phyloP scores from a whole-genome alignment of 345 rosid genomes.

The Gossypium thurberi region DNA sequence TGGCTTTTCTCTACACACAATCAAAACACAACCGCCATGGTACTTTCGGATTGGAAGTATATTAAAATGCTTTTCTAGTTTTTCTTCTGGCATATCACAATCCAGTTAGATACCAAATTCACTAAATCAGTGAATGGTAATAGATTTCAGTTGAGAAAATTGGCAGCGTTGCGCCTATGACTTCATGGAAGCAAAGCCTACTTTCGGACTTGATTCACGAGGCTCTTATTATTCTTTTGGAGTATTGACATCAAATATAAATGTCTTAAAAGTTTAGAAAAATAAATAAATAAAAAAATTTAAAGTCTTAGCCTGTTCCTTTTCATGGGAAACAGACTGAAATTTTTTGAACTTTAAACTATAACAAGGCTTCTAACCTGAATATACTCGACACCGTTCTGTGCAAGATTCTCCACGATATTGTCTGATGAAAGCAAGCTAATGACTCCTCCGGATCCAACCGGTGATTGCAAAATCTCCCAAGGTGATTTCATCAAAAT shows the following conservation, averaged over 20 bases:
- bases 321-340: slow-evolving; percentile 2
- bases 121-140: not conserved
- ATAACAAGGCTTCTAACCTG: slow-evolving; percentile 39
- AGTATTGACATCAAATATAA: too few relatives aligned
- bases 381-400: slow-evolving; percentile 52
- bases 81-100: not conserved
- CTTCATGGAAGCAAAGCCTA: not conserved
- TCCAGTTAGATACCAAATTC: not conserved
- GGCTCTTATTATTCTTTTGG: not conserved
- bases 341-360: not conserved
- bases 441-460: slow-evolving; percentile 72
- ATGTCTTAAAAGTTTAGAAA: not conserved
- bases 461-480: slow-evolving; percentile 73
- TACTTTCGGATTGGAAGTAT: too few relatives aligned
- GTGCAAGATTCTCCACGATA: slow-evolving; percentile 44
- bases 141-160: not conserved
- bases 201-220: not conserved
- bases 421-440: slow-evolving; percentile 50
- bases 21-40: too few relatives aligned
- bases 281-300: not conserved
- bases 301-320: not conserved
- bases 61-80: too few relatives aligned
- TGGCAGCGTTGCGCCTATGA: not conserved
- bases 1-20: too few relatives aligned
- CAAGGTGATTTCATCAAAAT: slow-evolving; percentile 94